phyloP scores from a whole-genome alignment of 495 filamentous ascomycete genomes.

The Penicillium mononematosum region DNA sequence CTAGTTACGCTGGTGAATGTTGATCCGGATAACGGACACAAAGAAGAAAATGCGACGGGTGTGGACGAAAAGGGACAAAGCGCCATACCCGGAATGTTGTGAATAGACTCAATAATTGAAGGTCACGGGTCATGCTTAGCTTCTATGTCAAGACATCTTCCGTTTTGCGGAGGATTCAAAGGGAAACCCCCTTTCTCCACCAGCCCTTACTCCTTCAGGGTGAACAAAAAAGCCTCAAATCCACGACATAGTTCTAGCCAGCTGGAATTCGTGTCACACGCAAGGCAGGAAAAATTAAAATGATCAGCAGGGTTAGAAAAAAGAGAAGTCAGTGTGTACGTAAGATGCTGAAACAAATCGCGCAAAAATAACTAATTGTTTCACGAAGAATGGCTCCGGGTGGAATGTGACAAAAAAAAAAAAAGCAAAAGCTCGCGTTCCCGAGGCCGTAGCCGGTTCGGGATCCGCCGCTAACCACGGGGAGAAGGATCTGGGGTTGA shows the following conservation, averaged over 20 bases:
- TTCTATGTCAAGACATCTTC: neutral
- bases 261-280: slow-evolving; percentile 23
- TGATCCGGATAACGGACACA: slow-evolving; percentile 22
- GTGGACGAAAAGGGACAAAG: slow-evolving; percentile 13
- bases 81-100: neutral
- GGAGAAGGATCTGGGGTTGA: slow-evolving; percentile 30
- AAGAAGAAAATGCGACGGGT: slow-evolving; percentile 14
- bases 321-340: slow-evolving; percentile 23
- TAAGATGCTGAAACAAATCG: slow-evolving; percentile 25
- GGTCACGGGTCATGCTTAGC: slow-evolving; percentile 6
- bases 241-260: slow-evolving; percentile 15
- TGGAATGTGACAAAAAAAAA: slow-evolving; percentile 1
- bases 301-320: slow-evolving; percentile 22
- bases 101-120: slow-evolving; percentile 4
- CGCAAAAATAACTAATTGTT: slow-evolving; percentile 19
- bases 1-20: slow-evolving; percentile 22
- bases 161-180: slow-evolving; percentile 20
- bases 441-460: slow-evolving; percentile 30
- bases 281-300: slow-evolving; percentile 11
- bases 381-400: slow-evolving; percentile 1
- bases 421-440: slow-evolving; percentile 8
- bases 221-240: slow-evolving; percentile 12
- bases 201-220: slow-evolving; percentile 20
- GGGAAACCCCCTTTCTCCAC: slow-evolving; percentile 21
- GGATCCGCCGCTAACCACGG: slow-evolving; percentile 32